Evolutionary conservation across 2,329 filamentous ascomycete genomes (phyloP).

Genomic region (Paraphaeosphaeria minitans): DNA sequence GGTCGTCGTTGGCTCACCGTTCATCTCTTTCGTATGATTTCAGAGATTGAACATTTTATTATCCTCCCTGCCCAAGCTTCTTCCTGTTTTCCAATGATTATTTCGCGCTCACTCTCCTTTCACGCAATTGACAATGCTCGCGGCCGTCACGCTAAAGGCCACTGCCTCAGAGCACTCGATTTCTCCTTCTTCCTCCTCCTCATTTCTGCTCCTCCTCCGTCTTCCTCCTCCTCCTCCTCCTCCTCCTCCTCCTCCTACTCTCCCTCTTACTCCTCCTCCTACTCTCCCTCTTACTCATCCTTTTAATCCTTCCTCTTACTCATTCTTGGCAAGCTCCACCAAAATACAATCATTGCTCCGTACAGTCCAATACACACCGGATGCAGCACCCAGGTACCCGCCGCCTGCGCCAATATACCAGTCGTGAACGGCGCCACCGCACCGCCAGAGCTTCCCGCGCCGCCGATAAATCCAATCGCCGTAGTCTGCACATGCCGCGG

Average conservation of each 20-base stretch:
- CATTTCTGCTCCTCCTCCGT: too few relatives aligned
- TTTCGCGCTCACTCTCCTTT: neutral
- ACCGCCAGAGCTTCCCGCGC: conserved; percentile 71
- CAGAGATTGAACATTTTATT: neutral
- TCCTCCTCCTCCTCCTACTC: too few relatives aligned
- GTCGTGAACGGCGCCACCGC: conserved; percentile 70
- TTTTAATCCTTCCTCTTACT: conserved; percentile 67
- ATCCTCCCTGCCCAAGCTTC: neutral
- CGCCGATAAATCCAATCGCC: conserved; percentile 69
- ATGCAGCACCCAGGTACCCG: conserved; percentile 66
- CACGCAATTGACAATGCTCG: neutral
- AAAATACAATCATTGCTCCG: conserved; percentile 67
- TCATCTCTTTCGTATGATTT: neutral
- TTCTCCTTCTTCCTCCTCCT: conserved; percentile 67
- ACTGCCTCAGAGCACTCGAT: neutral
- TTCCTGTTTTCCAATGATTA: neutral
- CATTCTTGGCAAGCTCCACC: conserved; percentile 63
- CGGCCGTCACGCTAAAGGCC: too few relatives aligned
- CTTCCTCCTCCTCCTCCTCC: too few relatives aligned
- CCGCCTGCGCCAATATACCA: conserved; percentile 65
- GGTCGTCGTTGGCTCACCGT: too few relatives aligned
- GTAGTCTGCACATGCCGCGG: conserved; percentile 65
- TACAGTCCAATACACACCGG: conserved; percentile 72
- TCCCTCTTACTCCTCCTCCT: too few relatives aligned
- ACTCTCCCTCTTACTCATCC: too few relatives aligned